These are phyloP conservation scores for Ceratocystis variospora DNA, from an alignment of 2,329 filamentous ascomycete species.

Conservation along the genomic window DNA sequence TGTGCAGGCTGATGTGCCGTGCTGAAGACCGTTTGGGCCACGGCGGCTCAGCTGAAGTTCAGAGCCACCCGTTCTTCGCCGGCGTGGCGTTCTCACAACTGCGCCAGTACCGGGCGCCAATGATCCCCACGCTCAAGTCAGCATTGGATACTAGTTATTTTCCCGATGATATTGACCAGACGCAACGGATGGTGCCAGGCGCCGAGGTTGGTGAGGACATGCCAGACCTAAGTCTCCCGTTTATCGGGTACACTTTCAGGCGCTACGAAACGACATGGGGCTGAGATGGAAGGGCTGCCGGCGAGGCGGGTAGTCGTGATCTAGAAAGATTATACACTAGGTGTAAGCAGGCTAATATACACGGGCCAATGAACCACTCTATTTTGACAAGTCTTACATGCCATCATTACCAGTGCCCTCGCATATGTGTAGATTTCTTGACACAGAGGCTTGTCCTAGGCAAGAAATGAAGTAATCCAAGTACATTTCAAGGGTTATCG, in stretches of 20 bases:
- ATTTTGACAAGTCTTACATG: too few species aligned
- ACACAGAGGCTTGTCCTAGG: too few species aligned
- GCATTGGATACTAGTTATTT: constrained; percentile 97
- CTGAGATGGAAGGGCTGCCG: neutral
- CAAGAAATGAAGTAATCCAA: neutral
- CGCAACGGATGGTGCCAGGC: constrained; percentile 37
- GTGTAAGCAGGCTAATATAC: too few species aligned
- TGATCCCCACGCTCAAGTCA: constrained; percentile 83
- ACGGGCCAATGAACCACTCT: too few species aligned
- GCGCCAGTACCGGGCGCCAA: constrained; percentile 83
- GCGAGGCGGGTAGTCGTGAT: neutral
- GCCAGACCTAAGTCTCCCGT: constrained; percentile 89
- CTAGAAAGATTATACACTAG: too few species aligned
- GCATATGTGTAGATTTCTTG: too few species aligned
- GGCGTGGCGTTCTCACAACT: constrained; percentile 91
- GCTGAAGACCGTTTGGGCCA: constrained; percentile 82
- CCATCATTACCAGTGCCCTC: too few species aligned
- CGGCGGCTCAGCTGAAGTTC: constrained; percentile 80
- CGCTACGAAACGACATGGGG: constrained; percentile 19
- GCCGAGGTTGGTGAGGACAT: constrained; percentile 46
- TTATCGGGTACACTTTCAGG: constrained; percentile 29
- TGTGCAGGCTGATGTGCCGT: constrained; percentile 72
- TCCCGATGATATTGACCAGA: constrained; percentile 96
- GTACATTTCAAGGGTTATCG: neutral
- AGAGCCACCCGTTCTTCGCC: constrained; percentile 87